Evolutionary conservation across 2,329 filamentous ascomycete species (phyloP).

Genomic region (Colletotrichum spinosum): DNA sequence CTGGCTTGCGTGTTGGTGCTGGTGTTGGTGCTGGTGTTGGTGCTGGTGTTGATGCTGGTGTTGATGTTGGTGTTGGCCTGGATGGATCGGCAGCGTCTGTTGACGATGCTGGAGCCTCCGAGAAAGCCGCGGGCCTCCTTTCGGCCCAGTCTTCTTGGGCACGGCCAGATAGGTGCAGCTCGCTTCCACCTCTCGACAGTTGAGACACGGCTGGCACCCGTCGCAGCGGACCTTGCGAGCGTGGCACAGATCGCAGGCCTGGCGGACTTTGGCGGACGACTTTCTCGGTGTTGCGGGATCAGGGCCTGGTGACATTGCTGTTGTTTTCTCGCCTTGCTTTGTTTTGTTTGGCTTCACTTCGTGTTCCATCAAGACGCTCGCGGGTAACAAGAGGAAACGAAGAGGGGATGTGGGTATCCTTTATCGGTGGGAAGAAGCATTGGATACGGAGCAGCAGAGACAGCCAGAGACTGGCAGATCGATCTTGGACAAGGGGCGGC

Average conservation of each 20-base stretch:
- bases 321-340: too few relatives aligned
- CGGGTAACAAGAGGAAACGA: too few relatives aligned
- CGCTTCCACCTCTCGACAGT: conserved; percentile 39
- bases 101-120: conserved; percentile 5
- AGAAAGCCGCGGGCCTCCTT: conserved; percentile 36
- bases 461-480: too few relatives aligned
- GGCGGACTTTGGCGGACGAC: conserved; percentile 39
- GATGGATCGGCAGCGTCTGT: background rate
- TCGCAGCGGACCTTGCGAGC: conserved; percentile 46
- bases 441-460: too few relatives aligned
- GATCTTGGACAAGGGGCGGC: too few relatives aligned
- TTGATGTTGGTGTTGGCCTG: background rate
- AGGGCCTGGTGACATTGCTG: too few relatives aligned
- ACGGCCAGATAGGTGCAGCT: conserved; percentile 46
- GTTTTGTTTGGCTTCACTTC: too few relatives aligned
- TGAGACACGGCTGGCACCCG: conserved; percentile 42
- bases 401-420: too few relatives aligned
- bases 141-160: conserved; percentile 47
- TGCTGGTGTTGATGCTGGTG: background rate
- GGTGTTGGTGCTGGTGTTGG: background rate
- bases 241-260: conserved; percentile 48
- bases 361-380: too few relatives aligned
- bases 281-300: background rate
- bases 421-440: too few relatives aligned
- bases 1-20: background rate